Evolutionary conservation across 257 asterid species (phyloP).

Genomic region (Capsicum chinense): DNA sequence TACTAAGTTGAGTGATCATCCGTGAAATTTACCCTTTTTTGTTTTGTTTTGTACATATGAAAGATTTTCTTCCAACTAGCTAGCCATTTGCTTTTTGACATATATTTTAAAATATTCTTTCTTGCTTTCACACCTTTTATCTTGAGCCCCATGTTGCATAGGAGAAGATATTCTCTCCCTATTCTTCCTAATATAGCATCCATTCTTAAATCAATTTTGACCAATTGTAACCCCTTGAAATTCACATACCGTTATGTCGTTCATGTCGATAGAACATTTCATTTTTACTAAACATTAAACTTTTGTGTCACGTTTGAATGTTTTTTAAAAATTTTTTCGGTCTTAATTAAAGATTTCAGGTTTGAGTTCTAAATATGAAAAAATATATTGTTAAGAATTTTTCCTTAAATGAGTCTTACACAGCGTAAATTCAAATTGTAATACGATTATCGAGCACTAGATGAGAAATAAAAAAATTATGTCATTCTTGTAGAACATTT

Average conservation of each 20-base stretch:
- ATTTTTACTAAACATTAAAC: not conserved
- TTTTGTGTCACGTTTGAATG: not conserved
- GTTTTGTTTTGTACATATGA: not conserved
- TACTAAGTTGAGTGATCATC: not conserved
- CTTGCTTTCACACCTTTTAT: slow-evolving; percentile 29
- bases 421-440: too few species aligned
- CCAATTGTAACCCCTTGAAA: not conserved
- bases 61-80: not conserved
- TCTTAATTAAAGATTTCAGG: not conserved
- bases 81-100: not conserved
- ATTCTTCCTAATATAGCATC: slow-evolving; percentile 11
- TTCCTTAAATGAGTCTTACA: not conserved
- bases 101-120: slow-evolving; percentile 11
- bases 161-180: slow-evolving; percentile 20
- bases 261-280: slow-evolving; percentile 9
- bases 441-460: not conserved
- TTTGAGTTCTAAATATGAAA: not conserved
- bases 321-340: not conserved
- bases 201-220: slow-evolving; percentile 6
- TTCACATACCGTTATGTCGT: not conserved
- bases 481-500: not conserved
- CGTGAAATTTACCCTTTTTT: not conserved
- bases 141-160: slow-evolving; percentile 26
- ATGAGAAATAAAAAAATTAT: fast-evolving
- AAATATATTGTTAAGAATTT: not conserved